A percentile compares a stretch with the other conserved stretches of the same genome.
phyloP scores from a whole-genome alignment of 2,329 filamentous ascomycete species.

The Didymella keratinophila region DNA sequence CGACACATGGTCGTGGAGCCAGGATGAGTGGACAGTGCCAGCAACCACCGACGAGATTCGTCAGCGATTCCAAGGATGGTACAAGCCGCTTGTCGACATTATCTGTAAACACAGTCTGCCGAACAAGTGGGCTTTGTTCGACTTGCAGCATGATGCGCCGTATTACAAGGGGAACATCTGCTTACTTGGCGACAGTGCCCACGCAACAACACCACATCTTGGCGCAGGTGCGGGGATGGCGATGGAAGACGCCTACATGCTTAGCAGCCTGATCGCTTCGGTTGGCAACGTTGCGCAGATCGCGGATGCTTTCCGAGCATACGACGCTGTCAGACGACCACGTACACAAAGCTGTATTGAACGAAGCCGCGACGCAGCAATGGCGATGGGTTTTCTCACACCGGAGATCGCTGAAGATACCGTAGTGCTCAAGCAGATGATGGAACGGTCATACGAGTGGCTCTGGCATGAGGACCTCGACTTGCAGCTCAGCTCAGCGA shows the following conservation, averaged over 20 bases:
- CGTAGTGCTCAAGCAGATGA: slow-evolving; percentile 20
- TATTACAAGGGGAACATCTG: slow-evolving; percentile 29
- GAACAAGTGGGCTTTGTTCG: slow-evolving; percentile 32
- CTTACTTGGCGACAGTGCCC: slow-evolving; percentile 38
- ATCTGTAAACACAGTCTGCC: slow-evolving; percentile 26
- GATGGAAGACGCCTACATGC: slow-evolving; percentile 34
- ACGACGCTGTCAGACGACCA: slow-evolving; percentile 33
- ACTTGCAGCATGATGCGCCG: slow-evolving; percentile 25
- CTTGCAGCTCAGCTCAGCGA: slow-evolving; percentile 31
- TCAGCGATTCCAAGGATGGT: slow-evolving; percentile 22
- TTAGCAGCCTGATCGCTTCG: slow-evolving; percentile 12
- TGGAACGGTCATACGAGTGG: slow-evolving; percentile 32
- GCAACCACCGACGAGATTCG: slow-evolving; percentile 30
- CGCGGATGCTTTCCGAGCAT: slow-evolving; percentile 28
- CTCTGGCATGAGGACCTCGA: slow-evolving; percentile 44
- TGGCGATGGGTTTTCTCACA: slow-evolving; percentile 27
- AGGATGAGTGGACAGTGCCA: slow-evolving; percentile 24
- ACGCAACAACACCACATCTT: slow-evolving; percentile 35
- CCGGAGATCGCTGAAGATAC: slow-evolving; percentile 30
- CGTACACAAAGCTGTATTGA: slow-evolving; percentile 26
- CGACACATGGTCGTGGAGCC: slow-evolving; percentile 22
- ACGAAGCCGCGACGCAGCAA: slow-evolving; percentile 11
- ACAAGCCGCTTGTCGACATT: slow-evolving; percentile 18
- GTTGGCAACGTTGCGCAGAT: slow-evolving; percentile 10
- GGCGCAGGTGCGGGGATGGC: slow-evolving; percentile 36